phyloP scores from a whole-genome alignment of 176 grass and related monocot genomes.

The Chrysopogon serrulatus region DNA sequence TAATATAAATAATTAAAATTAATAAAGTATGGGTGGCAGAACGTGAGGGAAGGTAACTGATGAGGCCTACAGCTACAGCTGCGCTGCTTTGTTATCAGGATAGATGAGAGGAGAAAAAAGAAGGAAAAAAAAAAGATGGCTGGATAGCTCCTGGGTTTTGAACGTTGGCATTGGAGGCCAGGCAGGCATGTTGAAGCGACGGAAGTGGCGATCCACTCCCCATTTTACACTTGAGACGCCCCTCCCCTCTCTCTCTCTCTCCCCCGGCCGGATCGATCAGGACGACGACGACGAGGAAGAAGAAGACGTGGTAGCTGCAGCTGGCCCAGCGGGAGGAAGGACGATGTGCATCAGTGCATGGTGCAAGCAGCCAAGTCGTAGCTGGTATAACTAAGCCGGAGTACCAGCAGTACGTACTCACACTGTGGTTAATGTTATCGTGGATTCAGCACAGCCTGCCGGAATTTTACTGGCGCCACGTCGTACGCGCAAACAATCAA shows the following conservation, averaged over 20 bases:
- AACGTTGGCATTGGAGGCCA: constrained; percentile 21
- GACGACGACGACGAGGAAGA: background rate
- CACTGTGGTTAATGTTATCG: background rate
- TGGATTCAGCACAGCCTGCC: background rate
- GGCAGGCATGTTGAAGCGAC: constrained; percentile 6
- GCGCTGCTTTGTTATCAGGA: background rate
- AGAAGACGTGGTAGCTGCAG: background rate
- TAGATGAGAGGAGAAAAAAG: too few species aligned
- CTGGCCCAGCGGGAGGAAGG: background rate
- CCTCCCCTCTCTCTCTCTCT: too few species aligned
- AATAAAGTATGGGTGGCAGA: constrained; percentile 39
- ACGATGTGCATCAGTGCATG: background rate
- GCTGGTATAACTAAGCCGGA: background rate
- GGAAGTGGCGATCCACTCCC: constrained; percentile 40
- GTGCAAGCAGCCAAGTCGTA: background rate
- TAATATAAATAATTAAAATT: background rate
- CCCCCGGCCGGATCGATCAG: background rate
- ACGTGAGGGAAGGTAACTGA: constrained; percentile 58
- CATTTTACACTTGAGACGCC: background rate
- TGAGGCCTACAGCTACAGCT: background rate
- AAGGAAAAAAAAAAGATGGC: background rate
- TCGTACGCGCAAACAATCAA: background rate
- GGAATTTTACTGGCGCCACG: background rate
- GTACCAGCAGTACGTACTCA: background rate
- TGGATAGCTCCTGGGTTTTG: constrained; percentile 6